These are phyloP conservation scores for Pyrenopolyporus hunteri DNA, from an alignment of 495 filamentous ascomycete species.

Conservation along the genomic window DNA sequence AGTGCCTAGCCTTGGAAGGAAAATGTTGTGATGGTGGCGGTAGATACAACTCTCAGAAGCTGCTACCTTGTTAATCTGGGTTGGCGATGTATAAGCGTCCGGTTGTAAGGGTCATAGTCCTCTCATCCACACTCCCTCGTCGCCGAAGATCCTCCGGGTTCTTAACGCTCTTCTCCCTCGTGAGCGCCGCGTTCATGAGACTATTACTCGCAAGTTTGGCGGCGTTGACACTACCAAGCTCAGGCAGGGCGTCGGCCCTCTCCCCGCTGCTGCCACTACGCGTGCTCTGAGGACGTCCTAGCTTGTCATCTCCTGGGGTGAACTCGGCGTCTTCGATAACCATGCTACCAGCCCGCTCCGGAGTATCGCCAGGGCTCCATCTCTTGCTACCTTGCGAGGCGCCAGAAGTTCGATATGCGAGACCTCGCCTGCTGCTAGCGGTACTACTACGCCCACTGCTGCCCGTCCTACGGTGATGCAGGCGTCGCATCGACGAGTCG, in stretches of 20 bases:
- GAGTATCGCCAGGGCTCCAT: slow-evolving; percentile 74
- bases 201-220: slow-evolving; percentile 59
- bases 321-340: slow-evolving; percentile 47
- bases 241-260: slow-evolving; percentile 56
- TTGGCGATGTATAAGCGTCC: slow-evolving; percentile 93
- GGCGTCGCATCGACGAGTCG: slow-evolving; percentile 59
- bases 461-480: slow-evolving; percentile 74
- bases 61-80: slow-evolving; percentile 66
- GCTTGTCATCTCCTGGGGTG: slow-evolving; percentile 51
- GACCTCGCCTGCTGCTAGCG: slow-evolving; percentile 67
- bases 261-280: slow-evolving; percentile 62
- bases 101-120: slow-evolving; percentile 79
- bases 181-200: slow-evolving; percentile 56
- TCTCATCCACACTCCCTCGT: slow-evolving; percentile 92
- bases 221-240: slow-evolving; percentile 43
- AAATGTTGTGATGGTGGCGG: slow-evolving; percentile 4
- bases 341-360: slow-evolving; percentile 57
- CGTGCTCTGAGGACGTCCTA: slow-evolving; percentile 53
- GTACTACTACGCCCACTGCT: slow-evolving; percentile 79
- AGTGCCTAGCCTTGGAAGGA: slow-evolving; percentile 2
- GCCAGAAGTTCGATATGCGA: slow-evolving; percentile 60
- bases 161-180: slow-evolving; percentile 68
- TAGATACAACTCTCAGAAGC: background rate
- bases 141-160: slow-evolving; percentile 77
- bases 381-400: slow-evolving; percentile 52